These are phyloP conservation scores for Beta lomatogona DNA, from an alignment of 179 eudicot genomes.

Conservation along the genomic window DNA sequence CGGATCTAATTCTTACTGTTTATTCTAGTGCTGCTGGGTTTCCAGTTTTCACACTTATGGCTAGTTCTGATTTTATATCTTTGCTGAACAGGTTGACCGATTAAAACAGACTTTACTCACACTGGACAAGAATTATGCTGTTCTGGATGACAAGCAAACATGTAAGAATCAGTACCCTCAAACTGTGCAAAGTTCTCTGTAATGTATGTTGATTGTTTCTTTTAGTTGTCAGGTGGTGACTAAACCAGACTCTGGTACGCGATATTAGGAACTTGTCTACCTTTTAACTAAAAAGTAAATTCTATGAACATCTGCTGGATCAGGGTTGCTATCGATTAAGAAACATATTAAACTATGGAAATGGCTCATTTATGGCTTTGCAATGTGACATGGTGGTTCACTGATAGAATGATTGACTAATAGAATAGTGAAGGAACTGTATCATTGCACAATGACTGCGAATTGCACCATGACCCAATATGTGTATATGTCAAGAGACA, in stretches of 20 bases:
- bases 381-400: no score
- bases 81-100: conserved; percentile 55
- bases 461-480: no score
- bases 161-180: conserved; percentile 27
- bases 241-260: neutral
- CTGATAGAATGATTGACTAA: no score
- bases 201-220: neutral
- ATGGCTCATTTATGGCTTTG: no score
- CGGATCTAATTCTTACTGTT: neutral
- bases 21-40: neutral
- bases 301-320: no score
- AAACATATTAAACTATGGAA: no score
- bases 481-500: no score
- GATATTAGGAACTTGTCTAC: neutral
- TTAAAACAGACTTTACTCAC: conserved; percentile 60
- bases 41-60: neutral
- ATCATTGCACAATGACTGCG: no score
- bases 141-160: conserved; percentile 55
- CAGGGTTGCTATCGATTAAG: no score
- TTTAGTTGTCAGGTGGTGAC: neutral
- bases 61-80: conserved; percentile 7
- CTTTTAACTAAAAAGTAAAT: no score
- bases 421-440: no score
- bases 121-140: conserved; percentile 81
- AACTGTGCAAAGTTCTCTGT: neutral